These are phyloP conservation scores for Cryptococcus wingfieldii DNA, from an alignment of 1,284 basidiomycete genomes.

Conservation along the genomic window DNA sequence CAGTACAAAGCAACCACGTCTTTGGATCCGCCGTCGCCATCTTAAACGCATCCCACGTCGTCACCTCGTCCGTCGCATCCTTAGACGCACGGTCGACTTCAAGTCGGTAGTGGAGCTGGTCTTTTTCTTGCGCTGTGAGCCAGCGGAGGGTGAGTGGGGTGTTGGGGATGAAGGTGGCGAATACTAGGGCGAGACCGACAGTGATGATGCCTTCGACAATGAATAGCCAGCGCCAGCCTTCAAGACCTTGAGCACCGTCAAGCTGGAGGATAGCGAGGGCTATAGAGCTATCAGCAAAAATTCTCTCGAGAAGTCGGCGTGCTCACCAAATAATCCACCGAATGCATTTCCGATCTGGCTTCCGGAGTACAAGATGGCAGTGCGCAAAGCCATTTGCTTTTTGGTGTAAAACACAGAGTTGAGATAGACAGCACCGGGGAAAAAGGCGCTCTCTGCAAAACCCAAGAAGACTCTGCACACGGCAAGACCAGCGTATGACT, in stretches of 20 bases:
- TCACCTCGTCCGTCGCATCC: conserved; percentile 31
- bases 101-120: conserved; percentile 36
- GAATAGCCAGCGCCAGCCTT: conserved; percentile 26
- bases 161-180: conserved; percentile 40
- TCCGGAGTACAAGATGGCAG: conserved; percentile 39
- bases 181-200: conserved; percentile 33
- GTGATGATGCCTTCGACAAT: conserved; percentile 27
- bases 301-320: no score
- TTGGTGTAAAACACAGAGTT: conserved; percentile 35
- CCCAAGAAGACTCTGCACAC: conserved; percentile 36
- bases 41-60: conserved; percentile 25
- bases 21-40: conserved; percentile 37
- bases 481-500: conserved; percentile 30
- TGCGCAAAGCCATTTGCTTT: conserved; percentile 34
- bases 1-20: conserved; percentile 31
- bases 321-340: conserved; percentile 31
- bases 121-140: conserved; percentile 34
- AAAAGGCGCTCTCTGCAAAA: conserved; percentile 31
- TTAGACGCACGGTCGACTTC: conserved; percentile 34
- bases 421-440: conserved; percentile 37
- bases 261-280: conserved; percentile 33
- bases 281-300: no score
- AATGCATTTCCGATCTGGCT: conserved; percentile 46
- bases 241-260: conserved; percentile 27
- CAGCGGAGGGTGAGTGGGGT: conserved; percentile 29